Evolutionary conservation across 805 yeast species (phyloP).

Genomic region (Kregervanrija delftensis): DNA sequence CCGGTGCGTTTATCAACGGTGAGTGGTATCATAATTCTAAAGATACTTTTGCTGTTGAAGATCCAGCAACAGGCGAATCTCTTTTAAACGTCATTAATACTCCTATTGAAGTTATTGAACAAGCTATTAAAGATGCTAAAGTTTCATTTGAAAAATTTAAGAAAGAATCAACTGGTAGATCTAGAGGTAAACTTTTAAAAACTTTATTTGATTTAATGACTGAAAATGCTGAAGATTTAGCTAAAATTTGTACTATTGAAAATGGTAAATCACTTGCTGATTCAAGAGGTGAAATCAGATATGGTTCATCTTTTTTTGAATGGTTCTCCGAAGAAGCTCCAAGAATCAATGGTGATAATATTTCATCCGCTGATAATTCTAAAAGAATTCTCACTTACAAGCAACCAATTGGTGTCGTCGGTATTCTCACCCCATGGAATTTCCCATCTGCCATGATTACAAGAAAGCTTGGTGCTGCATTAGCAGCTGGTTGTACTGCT

Average conservation of each 20-base stretch:
- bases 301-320: conserved; percentile 72
- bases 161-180: conserved; percentile 44
- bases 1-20: conserved; percentile 67
- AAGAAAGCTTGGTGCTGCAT: conserved; percentile 66
- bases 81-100: conserved; percentile 52
- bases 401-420: conserved; percentile 80
- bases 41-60: conserved; percentile 53
- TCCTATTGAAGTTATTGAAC: conserved; percentile 37
- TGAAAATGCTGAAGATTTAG: conserved; percentile 59
- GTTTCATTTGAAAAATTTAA: conserved; percentile 47
- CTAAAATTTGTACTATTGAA: conserved; percentile 55
- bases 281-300: conserved; percentile 62
- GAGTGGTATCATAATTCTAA: conserved; percentile 49
- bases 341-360: conserved; percentile 57
- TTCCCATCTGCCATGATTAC: conserved; percentile 78
- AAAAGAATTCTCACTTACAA: conserved; percentile 50
- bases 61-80: conserved; percentile 63
- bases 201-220: conserved; percentile 47
- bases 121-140: conserved; percentile 51
- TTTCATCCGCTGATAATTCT: conserved; percentile 44
- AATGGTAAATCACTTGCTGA: conserved; percentile 72
- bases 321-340: conserved; percentile 89
- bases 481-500: conserved; percentile 75
- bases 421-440: conserved; percentile 79
- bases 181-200: conserved; percentile 45